Percentiles rank a stretch among this genome's conserved stretches.
Evolutionary conservation across 2,329 filamentous ascomycete species (phyloP).

Genomic region (Ophiostoma sp.): DNA sequence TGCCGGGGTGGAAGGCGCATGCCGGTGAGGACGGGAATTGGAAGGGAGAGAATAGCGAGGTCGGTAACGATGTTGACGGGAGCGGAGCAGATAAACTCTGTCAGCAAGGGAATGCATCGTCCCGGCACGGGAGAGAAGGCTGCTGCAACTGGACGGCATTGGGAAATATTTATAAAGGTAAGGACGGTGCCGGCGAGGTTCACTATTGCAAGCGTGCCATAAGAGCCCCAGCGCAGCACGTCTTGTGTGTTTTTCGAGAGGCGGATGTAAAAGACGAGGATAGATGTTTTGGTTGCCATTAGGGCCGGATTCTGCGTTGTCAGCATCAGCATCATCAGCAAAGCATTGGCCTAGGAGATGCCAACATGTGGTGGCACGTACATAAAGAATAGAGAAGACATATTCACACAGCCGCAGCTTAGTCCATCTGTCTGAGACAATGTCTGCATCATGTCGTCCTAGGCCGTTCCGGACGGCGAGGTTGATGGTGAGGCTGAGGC

Average conservation of each 20-base stretch:
- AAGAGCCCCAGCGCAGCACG: conserved; percentile 75
- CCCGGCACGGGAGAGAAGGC: conserved; percentile 50
- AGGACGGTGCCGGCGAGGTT: conserved; percentile 72
- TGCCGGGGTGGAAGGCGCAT: conserved; percentile 82
- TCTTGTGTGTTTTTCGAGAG: conserved; percentile 72
- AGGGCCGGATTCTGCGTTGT: conserved; percentile 64
- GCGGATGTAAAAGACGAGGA: conserved; percentile 82
- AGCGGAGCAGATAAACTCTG: conserved; percentile 66
- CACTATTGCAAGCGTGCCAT: conserved; percentile 68
- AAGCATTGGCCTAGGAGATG: background rate
- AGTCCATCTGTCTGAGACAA: conserved; percentile 44
- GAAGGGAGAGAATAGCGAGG: conserved; percentile 77
- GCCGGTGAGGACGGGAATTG: conserved; percentile 78
- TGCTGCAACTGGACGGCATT: conserved; percentile 70
- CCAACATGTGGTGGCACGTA: conserved; percentile 33
- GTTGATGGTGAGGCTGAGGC: conserved; percentile 61
- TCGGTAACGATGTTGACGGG: conserved; percentile 92
- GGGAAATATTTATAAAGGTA: conserved; percentile 81
- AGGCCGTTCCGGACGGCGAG: conserved; percentile 59
- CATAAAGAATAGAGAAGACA: conserved; percentile 59
- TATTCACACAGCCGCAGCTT: conserved; percentile 57
- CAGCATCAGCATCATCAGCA: no score
- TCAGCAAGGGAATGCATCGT: conserved; percentile 53
- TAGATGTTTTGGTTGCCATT: conserved; percentile 89
- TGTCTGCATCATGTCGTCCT: conserved; percentile 60